Percentiles rank a stretch among this genome's conserved stretches.
Evolutionary conservation across 1,284 basidiomycete genomes (phyloP).

Genomic region (Ceratobasidium sp.): DNA sequence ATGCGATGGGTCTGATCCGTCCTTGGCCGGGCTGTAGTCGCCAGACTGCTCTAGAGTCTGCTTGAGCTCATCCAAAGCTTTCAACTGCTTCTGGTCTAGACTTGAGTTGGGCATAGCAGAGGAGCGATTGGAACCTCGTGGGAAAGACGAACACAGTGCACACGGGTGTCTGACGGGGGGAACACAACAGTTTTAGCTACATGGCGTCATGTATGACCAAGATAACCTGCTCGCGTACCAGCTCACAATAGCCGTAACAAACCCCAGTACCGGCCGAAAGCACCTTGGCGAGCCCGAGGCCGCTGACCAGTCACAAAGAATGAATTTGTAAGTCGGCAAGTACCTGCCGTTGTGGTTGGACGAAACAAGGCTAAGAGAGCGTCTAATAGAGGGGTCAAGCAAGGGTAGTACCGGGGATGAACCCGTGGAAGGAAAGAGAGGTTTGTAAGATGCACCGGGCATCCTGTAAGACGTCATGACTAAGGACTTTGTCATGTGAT

Average conservation of each 20-base stretch:
- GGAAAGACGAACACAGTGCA: conserved; percentile 17
- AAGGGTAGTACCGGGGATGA: neutral
- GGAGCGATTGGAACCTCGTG: conserved; percentile 7
- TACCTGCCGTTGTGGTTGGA: neutral
- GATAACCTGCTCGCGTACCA: neutral
- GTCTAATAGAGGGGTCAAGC: too few species aligned
- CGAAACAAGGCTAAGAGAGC: neutral
- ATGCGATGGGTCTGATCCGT: conserved; percentile 64
- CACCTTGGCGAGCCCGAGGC: neutral
- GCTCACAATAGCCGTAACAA: neutral
- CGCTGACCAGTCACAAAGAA: neutral
- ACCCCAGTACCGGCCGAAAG: neutral
- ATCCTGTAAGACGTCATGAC: neutral
- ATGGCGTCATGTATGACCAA: conserved; percentile 11
- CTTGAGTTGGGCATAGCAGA: conserved; percentile 7
- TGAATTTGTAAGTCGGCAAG: conserved; percentile 25
- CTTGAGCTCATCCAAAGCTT: conserved; percentile 34
- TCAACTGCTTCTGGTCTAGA: conserved; percentile 37
- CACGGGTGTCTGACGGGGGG: neutral
- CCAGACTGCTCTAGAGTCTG: conserved; percentile 16
- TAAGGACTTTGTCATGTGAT: conserved; percentile 18
- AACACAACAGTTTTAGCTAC: neutral
- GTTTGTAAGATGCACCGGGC: neutral
- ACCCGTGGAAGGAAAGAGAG: conserved; percentile 12
- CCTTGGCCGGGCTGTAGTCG: conserved; percentile 62